Evolutionary conservation across 83 land plant genomes (phyloP), one percentile per base, ranked within the genome.

Genomic region (Picea mariana): DNA sequence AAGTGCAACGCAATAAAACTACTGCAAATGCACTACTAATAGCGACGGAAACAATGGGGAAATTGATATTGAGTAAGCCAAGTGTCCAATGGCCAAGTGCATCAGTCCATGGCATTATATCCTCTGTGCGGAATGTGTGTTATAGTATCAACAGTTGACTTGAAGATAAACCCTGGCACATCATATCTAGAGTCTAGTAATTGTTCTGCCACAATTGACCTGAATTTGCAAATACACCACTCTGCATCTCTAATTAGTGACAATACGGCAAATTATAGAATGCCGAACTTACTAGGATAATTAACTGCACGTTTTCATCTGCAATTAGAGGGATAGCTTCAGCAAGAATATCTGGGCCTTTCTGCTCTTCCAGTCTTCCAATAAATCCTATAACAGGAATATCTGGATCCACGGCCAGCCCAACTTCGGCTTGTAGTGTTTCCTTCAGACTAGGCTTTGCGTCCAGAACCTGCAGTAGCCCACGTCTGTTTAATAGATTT

Each of bases 311-410:
- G 81, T 97, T 84, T 73, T 89, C 90, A 16, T 86, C 83, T 11
- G 94, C 82, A 63, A 97, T 85, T 59, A 93, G 82, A 42, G 93
- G 85, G 79, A 95, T 90, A 18, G 99, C 98, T 58, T 87, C 95
- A 63, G 86, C 91, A 49, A 97, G 90, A 80, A 97, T 95, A 75
- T 97, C 99, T 17, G 99, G 91, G 23, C 99, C 99, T 82, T 97
- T 97, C 81, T 97, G 99, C 83, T 97, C 99, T 85, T 97, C 99
- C 42, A 97, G 85, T 79, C 99, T 89, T 3, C 99, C 99, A 65
- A 97, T 93, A 86, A 97, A 97, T 6, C 92, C 94, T 65, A 97
- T 86, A n/a, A 97, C 60, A 44, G 98, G 99, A 66, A 95, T 87
- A 38, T 88, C 84, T 77, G 88, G 86, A 68, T 93, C 89, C 21